A percentile compares a stretch with the other conserved stretches of the same genome.
Conservation (phyloP, 208 protist species). For the Entamoeba dispar region DNA sequence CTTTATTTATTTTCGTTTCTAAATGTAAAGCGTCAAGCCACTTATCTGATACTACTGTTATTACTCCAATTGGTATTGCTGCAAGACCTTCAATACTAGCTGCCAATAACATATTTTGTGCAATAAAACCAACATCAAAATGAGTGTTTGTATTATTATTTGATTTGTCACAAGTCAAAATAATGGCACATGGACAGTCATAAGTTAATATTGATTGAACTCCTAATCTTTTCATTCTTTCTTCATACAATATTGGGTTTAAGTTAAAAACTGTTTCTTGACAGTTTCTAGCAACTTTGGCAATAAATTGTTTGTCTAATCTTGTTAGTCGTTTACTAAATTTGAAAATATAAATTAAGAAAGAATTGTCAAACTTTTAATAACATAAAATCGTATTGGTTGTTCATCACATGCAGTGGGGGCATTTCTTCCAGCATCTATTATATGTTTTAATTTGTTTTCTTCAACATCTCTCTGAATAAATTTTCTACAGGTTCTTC, state of each 20-base stretch:
- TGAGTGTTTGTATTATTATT: background rate
- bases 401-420: background rate
- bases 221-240: background rate
- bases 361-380: background rate
- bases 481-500: background rate
- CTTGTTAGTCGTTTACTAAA: background rate
- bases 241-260: background rate
- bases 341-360: too few species aligned
- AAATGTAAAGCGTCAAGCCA: background rate
- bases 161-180: background rate
- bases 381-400: background rate
- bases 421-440: background rate
- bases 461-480: background rate
- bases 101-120: background rate
- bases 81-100: background rate
- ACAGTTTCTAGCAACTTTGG: background rate
- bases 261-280: background rate
- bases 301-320: background rate
- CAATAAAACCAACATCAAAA: background rate
- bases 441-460: background rate
- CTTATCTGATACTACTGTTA: background rate
- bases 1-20: background rate
- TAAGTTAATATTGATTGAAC: background rate
- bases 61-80: background rate
- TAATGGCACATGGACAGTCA: background rate